Base-by-base conservation (phyloP, 441 rosid species). In the Euphorbia neoarborescens region DNA sequence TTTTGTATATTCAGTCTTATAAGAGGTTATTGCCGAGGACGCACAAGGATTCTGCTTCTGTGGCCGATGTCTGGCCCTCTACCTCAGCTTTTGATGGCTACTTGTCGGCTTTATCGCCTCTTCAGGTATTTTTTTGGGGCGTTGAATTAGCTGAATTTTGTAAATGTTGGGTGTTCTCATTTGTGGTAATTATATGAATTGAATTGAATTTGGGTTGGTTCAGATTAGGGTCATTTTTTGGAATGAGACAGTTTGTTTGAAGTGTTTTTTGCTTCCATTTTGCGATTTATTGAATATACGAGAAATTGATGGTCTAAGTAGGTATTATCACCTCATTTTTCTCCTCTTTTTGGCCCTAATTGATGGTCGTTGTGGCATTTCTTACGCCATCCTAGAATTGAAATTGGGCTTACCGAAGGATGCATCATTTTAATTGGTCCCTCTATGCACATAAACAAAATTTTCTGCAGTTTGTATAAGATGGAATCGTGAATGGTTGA, bases 1-100 rank as follows among this genome's bases (percentile, higher is more conserved):
- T 95, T 59, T 73, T 95, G 76, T 95, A 92, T 46, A 89, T 95
- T 78, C 99, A 95, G 73, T 92, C 97, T 19, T 95, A 92, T 76
- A 95, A 92, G 85, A 90, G 84, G 84, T 76, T 95, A 77, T 71
- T 88, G 71, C 99, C 98, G 2, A 86, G 97, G 79, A 77, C 96
- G 71, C 95, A 95, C 60, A 95, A 89, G 83, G 99, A 95, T 67
- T 81, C 98, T 6, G 98, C 92, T 3, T 80, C 99, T 3, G 95
- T 94, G 27, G 97, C 98, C 13, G 99, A 94, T 77, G 98, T 92
- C 1, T 95, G 98, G 99, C 99, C 99, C 0, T 95, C 99, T 28
- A 92, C 96, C 53, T 95, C 99, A 1, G 99, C 99, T 27, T 95
- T 95, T 75, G 99, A 92, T 60, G 97, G 97, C 5, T 89, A 87